Evolutionary conservation across 495 filamentous ascomycete species (phyloP), one percentile per base, ranked within the genome.

Genomic region (Acidomyces sp.): DNA sequence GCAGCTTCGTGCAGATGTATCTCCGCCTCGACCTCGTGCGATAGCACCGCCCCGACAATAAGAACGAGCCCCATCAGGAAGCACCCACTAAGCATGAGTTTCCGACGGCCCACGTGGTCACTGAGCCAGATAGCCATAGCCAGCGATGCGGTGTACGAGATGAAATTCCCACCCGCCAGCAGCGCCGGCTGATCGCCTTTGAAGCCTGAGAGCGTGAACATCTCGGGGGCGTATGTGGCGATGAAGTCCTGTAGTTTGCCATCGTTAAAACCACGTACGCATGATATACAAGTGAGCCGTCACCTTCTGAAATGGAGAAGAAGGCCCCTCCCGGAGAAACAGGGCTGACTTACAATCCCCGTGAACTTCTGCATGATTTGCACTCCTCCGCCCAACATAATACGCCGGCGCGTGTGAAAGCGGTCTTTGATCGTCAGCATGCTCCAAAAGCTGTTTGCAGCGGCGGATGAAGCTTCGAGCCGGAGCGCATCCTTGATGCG

Each of bases 351-450:
- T 37, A 25, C 38, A 37, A 45, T 39, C 2, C 41, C 41, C 3
- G 36, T 45, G 3, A 40, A 80, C 52, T 79, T 74, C 46, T 79
- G 76, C 60, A 82, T 71, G 27, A 83, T 78, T 56, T 80, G 74
- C 7, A 82, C 54, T 74, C 75, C 79, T 27, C 79, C 66, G 18
- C 76, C 74, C 11, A 80, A 61, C 44, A 79, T 72, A 20, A 79
- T 74, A 6, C 77, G 65, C 3, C 77, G 66, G 2, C 68, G 73
- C 7, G 72, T 72, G 45, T 80, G 74, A 13, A 45, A 24, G 3
- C n/a, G 6, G 13, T 34, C 39, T 16, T 39, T 45, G 26, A 9
- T 13, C 9, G 26, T 29, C 16, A 55, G 23, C 53, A 50, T 57
- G 19, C 30, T 46, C 31, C 38, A 45, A 42, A 53, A 55, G 37